These are phyloP conservation scores for Botryobasidium botryosum DNA, from an alignment of 768 basidiomycete genomes.

Conservation along the genomic window DNA sequence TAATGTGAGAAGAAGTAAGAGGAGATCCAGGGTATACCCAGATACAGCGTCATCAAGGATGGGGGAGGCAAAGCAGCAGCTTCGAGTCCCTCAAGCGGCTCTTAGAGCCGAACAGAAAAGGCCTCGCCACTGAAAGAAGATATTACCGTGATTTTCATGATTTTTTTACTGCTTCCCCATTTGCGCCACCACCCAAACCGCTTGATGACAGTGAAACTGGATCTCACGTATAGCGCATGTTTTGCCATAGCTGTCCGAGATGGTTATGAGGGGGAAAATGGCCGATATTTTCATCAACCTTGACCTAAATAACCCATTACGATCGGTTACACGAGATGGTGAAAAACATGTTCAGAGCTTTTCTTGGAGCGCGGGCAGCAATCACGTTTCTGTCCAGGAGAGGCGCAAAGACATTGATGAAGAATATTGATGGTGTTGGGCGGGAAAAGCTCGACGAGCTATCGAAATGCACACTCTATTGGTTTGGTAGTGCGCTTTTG, in stretches of 20 bases:
- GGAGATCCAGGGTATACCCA: constrained; percentile 59
- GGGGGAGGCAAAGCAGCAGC: constrained; percentile 31
- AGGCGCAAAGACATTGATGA: constrained; percentile 42
- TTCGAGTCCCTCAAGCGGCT: constrained; percentile 39
- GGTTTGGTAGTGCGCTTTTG: constrained; percentile 67
- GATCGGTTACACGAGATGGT: too few species aligned
- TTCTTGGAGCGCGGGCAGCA: constrained; percentile 46
- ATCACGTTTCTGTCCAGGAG: constrained; percentile 44
- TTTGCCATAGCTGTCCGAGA: too few species aligned
- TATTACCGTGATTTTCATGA: too few species aligned
- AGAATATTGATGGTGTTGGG: constrained; percentile 14
- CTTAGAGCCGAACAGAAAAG: constrained; percentile 42
- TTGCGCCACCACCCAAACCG: too few species aligned
- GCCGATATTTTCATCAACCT: too few species aligned
- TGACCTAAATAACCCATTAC: too few species aligned
- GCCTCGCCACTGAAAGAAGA: too few species aligned
- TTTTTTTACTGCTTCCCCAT: too few species aligned
- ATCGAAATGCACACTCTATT: constrained; percentile 46
- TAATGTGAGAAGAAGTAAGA: constrained; percentile 25
- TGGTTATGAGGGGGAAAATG: too few species aligned
- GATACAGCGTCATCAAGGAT: constrained; percentile 49
- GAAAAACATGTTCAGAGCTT: too few species aligned
- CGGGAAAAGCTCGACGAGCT: constrained; percentile 41
- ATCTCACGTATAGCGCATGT: too few species aligned
- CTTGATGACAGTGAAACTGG: too few species aligned